These are phyloP conservation scores for Hymenoscyphus albidus DNA, from an alignment of 2,329 filamentous ascomycete genomes.

Conservation along the genomic window DNA sequence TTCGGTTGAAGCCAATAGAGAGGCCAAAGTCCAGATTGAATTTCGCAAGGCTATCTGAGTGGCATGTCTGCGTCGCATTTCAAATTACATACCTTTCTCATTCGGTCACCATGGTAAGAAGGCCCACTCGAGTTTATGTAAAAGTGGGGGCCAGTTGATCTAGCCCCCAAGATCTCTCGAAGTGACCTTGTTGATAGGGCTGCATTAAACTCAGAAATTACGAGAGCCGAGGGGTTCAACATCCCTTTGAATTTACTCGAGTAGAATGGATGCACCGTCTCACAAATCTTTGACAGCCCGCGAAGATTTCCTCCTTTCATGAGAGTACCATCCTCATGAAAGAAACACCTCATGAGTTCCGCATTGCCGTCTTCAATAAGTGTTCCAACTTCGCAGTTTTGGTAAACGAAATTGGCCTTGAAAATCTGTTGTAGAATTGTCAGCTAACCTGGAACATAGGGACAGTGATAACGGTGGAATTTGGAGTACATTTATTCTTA, in stretches of 20 bases:
- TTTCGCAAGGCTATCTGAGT: neutral
- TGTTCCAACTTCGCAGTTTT: neutral
- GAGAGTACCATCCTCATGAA: too few relatives aligned
- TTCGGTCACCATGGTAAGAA: neutral
- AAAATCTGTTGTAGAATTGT: neutral
- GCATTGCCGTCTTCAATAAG: neutral
- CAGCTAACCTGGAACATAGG: slow-evolving; percentile 6
- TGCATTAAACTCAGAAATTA: too few relatives aligned
- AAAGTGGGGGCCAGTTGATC: too few relatives aligned
- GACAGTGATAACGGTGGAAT: slow-evolving; percentile 57
- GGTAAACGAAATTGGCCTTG: neutral
- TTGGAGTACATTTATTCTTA: slow-evolving; percentile 66
- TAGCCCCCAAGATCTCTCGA: too few relatives aligned
- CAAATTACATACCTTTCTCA: neutral
- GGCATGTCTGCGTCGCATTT: neutral
- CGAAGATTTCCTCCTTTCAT: too few relatives aligned
- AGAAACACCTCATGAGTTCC: neutral
- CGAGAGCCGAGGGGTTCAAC: too few relatives aligned
- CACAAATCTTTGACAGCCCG: too few relatives aligned
- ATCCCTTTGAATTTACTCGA: too few relatives aligned
- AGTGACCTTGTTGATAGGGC: too few relatives aligned
- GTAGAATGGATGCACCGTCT: too few relatives aligned
- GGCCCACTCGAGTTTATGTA: too few relatives aligned
- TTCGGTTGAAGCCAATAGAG: neutral
- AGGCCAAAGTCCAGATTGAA: neutral